Percentiles rank a stretch among this genome's conserved stretches.
phyloP scores from a whole-genome alignment of 208 protist genomes.

The Acanthamoeba culbertsoni region DNA sequence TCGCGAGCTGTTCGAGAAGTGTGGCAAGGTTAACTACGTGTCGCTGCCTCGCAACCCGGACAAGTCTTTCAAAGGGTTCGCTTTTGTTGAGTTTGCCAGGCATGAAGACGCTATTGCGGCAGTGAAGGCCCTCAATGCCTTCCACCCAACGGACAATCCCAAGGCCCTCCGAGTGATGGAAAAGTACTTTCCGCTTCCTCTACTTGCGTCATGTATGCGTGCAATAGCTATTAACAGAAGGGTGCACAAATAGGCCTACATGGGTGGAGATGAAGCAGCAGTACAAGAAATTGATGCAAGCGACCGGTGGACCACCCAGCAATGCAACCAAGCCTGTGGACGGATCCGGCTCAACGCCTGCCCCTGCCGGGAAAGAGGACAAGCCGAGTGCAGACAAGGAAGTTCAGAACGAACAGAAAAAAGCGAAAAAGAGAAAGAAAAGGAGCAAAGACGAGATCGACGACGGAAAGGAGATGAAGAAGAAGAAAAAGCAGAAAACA shows the following conservation, averaged over 20 bases:
- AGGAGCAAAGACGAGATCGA: neutral
- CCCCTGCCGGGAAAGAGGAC: neutral
- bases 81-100: conserved; percentile 12
- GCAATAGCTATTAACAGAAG: neutral
- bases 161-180: neutral
- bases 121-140: neutral
- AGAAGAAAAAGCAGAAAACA: conserved; percentile 11
- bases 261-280: neutral
- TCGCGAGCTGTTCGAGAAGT: neutral
- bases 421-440: neutral
- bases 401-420: neutral
- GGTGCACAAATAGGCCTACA: neutral
- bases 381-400: neutral
- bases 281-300: no score
- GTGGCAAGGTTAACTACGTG: neutral
- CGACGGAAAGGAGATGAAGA: neutral
- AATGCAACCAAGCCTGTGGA: no score
- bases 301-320: no score
- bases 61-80: conserved; percentile 17
- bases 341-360: no score
- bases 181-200: neutral
- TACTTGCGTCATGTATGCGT: neutral
- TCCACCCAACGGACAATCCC: neutral
- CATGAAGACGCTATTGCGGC: neutral
- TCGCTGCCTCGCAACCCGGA: neutral